Base-by-base conservation (phyloP, 768 basidiomycete species). In the Mycena polygramma region DNA sequence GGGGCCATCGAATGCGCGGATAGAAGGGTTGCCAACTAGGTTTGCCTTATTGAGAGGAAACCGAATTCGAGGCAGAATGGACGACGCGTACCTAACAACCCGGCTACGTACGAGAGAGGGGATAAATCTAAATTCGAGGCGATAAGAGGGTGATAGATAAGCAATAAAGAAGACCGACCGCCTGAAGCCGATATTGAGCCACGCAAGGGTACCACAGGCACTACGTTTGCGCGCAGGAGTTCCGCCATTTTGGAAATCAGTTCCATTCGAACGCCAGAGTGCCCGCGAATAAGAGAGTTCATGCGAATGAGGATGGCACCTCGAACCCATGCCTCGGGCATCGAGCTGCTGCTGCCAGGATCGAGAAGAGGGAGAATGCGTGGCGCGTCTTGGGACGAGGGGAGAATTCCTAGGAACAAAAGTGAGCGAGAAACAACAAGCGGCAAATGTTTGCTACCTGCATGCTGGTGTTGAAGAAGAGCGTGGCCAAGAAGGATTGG, bases 291-390 rank as follows among this genome's bases (percentile, higher is more conserved):
- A 59, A 95, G 87, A 0, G 92, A 93, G 78, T 95, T 95, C 87
- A 92, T 91, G 71, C 94, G 89, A 71, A 95, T 86, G 30, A 93
- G 79, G 73, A 94, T 94, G 0, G 93, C 92, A 45, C 91, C 93
- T 35, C 94, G 89, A 54, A 95, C 94, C 93, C 95, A 96, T 4
- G 94, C 83, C 71, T 93, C 91, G 4, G 95, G 95, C 93, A 96
- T 95, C 60, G 84, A 88, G 39, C 89, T 89, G 14, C 91, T 88
- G 45, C 87, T 82, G 14, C 84, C 82, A 0, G 91, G 91, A 73
- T 95, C 93, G 20, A 88, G 83, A 35, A 95, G 86, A 13, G 94
- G 91, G 6, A 94, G 82, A 20, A 82, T 82, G 54, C 84, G 74
- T 8, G 83, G 83, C 8, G 83, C 76, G 7, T 85, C 78, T 24